Percentiles rank a stretch among this genome's conserved stretches.
Conservation (phyloP, 2,329 filamentous ascomycete species). For the Pseudogymnoascus sp. region DNA sequence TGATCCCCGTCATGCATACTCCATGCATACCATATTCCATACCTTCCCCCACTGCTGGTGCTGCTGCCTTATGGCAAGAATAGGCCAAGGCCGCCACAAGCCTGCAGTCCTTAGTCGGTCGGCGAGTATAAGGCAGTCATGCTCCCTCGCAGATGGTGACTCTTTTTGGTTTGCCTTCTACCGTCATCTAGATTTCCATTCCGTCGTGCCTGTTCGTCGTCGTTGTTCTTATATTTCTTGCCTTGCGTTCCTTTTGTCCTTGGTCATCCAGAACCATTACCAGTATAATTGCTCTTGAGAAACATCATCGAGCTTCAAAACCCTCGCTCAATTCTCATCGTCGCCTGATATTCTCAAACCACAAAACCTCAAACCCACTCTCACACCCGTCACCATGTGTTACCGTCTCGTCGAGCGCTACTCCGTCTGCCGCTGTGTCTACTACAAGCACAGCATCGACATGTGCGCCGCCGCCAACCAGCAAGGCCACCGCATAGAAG, state of each 20-base stretch:
- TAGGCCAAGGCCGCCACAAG: conserved; percentile 2
- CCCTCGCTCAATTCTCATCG: background rate
- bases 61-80: conserved; percentile 5
- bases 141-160: conserved; percentile 10
- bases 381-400: conserved; percentile 48
- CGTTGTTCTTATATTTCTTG: conserved; percentile 13
- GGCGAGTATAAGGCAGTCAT: conserved; percentile 13
- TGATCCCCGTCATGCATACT: conserved; percentile 6
- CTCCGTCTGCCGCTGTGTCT: conserved; percentile 63
- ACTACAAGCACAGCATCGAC: conserved; percentile 62
- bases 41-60: conserved; percentile 7
- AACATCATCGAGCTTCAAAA: background rate
- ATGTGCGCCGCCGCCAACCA: conserved; percentile 59
- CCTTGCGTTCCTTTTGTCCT: conserved; percentile 2
- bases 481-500: conserved; percentile 55
- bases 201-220: conserved; percentile 8
- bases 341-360: background rate
- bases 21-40: conserved; percentile 6
- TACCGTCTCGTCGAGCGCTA: conserved; percentile 65
- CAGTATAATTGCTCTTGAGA: background rate
- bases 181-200: conserved; percentile 12
- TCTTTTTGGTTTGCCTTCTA: conserved; percentile 4
- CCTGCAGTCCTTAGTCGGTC: background rate
- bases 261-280: conserved; percentile 10
- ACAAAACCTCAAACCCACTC: background rate